Percentiles rank a stretch among this genome's conserved stretches.
These are phyloP conservation scores for Allium cepa DNA, from an alignment of 106 monocot genomes.

Conservation along the genomic window DNA sequence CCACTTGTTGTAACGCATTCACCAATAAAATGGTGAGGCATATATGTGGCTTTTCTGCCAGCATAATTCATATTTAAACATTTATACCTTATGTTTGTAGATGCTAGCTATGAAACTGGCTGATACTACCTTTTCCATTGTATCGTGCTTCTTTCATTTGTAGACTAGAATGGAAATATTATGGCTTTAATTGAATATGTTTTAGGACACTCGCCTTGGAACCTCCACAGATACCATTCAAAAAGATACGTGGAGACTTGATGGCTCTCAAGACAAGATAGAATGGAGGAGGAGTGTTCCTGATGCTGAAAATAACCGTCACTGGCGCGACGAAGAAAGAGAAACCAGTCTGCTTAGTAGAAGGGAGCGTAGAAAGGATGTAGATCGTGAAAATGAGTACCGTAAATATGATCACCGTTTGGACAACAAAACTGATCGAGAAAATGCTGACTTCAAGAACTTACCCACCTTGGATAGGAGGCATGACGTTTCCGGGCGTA, in stretches of 20 bases:
- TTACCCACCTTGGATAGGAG: conserved; percentile 43
- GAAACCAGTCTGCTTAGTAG: conserved; percentile 84
- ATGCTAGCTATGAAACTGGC: too few species aligned
- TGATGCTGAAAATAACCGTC: conserved; percentile 58
- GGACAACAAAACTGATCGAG: conserved; percentile 39
- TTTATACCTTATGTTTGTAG: too few species aligned
- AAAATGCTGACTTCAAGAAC: conserved; percentile 41
- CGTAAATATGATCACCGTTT: conserved; percentile 64
- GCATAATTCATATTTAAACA: too few species aligned
- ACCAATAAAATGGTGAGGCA: too few species aligned
- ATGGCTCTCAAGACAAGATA: conserved; percentile 68
- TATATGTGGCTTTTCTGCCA: too few species aligned
- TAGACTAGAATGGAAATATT: too few species aligned
- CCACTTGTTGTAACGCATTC: too few species aligned
- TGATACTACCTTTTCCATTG: not conserved
- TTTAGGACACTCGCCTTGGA: conserved; percentile 50
- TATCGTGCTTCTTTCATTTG: not conserved
- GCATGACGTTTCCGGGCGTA: conserved; percentile 56
- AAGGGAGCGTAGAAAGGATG: conserved; percentile 88
- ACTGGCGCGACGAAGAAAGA: conserved; percentile 98
- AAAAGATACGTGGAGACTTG: conserved; percentile 65
- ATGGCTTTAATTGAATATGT: not conserved
- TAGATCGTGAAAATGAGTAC: conserved; percentile 71
- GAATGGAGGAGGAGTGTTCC: conserved; percentile 61
- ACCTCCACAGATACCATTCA: conserved; percentile 31